These are phyloP conservation scores for Petunia secreta DNA, from an alignment of 257 asterid species.

Conservation along the genomic window DNA sequence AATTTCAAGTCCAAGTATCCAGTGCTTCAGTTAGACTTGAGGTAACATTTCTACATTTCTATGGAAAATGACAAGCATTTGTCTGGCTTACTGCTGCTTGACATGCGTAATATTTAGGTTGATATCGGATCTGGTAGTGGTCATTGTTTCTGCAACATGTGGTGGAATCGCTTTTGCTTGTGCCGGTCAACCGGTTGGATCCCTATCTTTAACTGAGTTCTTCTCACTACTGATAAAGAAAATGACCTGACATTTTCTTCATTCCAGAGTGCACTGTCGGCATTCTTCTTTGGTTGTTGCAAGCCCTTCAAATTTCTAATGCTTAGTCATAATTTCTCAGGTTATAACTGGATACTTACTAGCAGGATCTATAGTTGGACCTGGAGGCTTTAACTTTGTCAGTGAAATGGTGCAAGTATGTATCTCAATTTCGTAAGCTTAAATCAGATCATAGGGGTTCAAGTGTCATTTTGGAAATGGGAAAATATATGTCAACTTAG, in stretches of 20 bases:
- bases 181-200: conserved; percentile 98
- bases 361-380: conserved; percentile 99
- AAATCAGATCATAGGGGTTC: conserved; percentile 2
- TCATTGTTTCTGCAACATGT: conserved; percentile 97
- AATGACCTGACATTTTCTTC: neutral
- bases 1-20: conserved; percentile 97
- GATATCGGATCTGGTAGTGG: conserved; percentile 96
- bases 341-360: conserved; percentile 93
- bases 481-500: neutral
- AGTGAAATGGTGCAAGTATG: conserved; percentile 99
- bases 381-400: conserved; percentile 93
- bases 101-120: conserved; percentile 58
- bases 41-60: conserved; percentile 52
- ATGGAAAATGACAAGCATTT: conserved; percentile 29
- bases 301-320: conserved; percentile 26
- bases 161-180: conserved; percentile 99
- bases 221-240: conserved; percentile 3
- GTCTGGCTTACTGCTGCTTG: conserved; percentile 28
- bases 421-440: conserved; percentile 19
- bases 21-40: conserved; percentile 88
- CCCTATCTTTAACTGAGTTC: conserved; percentile 36
- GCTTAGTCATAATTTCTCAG: conserved; percentile 48
- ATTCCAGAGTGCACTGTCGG: neutral
- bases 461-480: neutral
- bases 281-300: neutral